phyloP scores from a whole-genome alignment of 495 filamentous ascomycete species.

The Penicillium lividum region DNA sequence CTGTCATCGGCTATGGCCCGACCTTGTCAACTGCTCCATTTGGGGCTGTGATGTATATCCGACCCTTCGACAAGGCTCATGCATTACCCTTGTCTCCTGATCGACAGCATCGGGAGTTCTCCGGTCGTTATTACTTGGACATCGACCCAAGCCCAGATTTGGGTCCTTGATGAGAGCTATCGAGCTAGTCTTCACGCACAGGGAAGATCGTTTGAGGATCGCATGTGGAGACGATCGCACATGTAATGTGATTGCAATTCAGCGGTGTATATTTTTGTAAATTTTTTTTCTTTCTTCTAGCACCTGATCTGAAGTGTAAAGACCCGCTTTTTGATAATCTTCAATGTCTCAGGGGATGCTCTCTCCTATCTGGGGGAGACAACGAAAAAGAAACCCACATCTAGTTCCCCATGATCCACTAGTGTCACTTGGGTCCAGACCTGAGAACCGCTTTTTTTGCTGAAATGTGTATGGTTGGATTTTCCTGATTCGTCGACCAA shows the following conservation, averaged over 20 bases:
- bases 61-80: conserved; percentile 10
- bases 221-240: conserved; percentile 5
- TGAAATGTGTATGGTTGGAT: background rate
- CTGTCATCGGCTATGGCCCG: conserved; percentile 22
- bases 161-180: conserved; percentile 11
- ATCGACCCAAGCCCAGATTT: conserved; percentile 32
- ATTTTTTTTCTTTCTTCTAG: background rate
- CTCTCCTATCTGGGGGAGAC: background rate
- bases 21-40: conserved; percentile 20
- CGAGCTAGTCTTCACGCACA: background rate
- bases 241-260: conserved; percentile 9
- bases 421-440: background rate
- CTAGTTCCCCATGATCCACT: background rate
- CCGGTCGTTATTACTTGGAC: conserved; percentile 27
- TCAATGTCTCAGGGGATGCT: background rate
- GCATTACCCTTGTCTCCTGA: background rate
- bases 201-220: background rate
- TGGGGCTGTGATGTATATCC: conserved; percentile 23
- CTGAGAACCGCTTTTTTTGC: background rate
- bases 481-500: background rate
- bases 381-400: background rate
- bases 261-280: conserved; percentile 5
- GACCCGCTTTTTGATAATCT: conserved; percentile 3
- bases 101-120: conserved; percentile 12
- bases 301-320: background rate